Evolutionary conservation across 2,329 filamentous ascomycete genomes (phyloP).

Genomic region (Acephala macrosclerotiorum): DNA sequence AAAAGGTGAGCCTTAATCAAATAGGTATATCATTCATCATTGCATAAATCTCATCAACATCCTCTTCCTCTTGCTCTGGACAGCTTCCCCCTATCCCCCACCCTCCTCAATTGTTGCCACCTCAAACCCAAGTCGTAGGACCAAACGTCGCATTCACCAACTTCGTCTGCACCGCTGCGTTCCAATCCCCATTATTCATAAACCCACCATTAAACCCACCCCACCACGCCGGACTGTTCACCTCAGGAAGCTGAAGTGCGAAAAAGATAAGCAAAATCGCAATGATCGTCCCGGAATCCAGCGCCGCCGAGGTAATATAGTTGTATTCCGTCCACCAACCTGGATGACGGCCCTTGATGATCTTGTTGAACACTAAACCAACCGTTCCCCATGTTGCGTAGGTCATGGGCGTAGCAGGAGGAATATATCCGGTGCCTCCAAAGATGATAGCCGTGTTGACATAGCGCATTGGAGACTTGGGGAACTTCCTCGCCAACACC

Average conservation of each 20-base stretch:
- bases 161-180: constrained; percentile 26
- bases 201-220: constrained; percentile 22
- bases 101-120: not conserved
- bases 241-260: constrained; percentile 62
- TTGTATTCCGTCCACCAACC: constrained; percentile 78
- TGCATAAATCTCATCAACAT: not conserved
- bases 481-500: constrained; percentile 61
- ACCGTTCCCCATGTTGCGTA: constrained; percentile 57
- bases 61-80: not conserved
- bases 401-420: constrained; percentile 74
- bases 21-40: not conserved
- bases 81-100: not conserved
- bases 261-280: constrained; percentile 73
- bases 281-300: constrained; percentile 73
- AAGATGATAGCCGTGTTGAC: constrained; percentile 74
- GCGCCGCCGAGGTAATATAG: constrained; percentile 68
- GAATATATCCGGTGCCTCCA: constrained; percentile 67
- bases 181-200: constrained; percentile 24
- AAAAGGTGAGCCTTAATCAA: not conserved
- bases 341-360: constrained; percentile 54
- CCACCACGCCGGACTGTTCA: constrained; percentile 65
- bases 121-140: constrained; percentile 23
- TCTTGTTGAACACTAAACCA: constrained; percentile 64
- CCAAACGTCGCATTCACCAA: constrained; percentile 32
- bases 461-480: constrained; percentile 67